phyloP scores from a whole-genome alignment of 176 grass and related monocot genomes.

The Lolium multiflorum region DNA sequence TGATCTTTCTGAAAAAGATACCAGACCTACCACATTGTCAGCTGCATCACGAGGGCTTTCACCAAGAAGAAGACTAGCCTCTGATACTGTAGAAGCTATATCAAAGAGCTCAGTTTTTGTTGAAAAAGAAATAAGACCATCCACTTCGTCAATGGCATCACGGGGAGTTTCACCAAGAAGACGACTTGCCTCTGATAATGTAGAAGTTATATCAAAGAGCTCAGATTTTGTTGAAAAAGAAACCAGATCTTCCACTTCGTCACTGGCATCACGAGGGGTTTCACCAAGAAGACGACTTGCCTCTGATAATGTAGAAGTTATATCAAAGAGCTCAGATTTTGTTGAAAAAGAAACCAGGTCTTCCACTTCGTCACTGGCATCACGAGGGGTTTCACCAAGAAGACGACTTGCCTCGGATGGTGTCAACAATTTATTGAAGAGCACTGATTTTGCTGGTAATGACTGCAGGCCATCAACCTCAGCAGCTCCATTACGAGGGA shows the following conservation, averaged over 20 bases:
- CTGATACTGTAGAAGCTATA: constrained; percentile 21
- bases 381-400: constrained; percentile 41
- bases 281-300: constrained; percentile 41
- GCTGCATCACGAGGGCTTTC: constrained; percentile 16
- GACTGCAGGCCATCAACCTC: constrained; percentile 43
- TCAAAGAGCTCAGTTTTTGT: constrained; percentile 31
- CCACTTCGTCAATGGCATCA: constrained; percentile 13
- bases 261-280: constrained; percentile 16
- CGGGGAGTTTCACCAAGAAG: constrained; percentile 42
- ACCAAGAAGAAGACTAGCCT: constrained; percentile 41
- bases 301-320: constrained; percentile 22
- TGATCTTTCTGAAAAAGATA: constrained; percentile 40
- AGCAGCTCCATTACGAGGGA: constrained; percentile 36
- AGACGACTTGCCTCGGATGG: constrained; percentile 30
- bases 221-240: constrained; percentile 34
- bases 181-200: constrained; percentile 3
- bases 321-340: constrained; percentile 37
- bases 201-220: constrained; percentile 27
- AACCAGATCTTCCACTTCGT: background rate
- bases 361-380: constrained; percentile 3
- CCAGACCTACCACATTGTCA: constrained; percentile 23
- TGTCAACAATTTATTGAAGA: constrained; percentile 21
- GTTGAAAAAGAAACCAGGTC: constrained; percentile 17
- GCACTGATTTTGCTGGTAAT: constrained; percentile 45
- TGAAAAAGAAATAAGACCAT: constrained; percentile 9